A percentile compares a stretch with the other conserved stretches of the same genome.
Evolutionary conservation across 2,329 filamentous ascomycete species (phyloP).

Genomic region (Stachybotrys echinatus): DNA sequence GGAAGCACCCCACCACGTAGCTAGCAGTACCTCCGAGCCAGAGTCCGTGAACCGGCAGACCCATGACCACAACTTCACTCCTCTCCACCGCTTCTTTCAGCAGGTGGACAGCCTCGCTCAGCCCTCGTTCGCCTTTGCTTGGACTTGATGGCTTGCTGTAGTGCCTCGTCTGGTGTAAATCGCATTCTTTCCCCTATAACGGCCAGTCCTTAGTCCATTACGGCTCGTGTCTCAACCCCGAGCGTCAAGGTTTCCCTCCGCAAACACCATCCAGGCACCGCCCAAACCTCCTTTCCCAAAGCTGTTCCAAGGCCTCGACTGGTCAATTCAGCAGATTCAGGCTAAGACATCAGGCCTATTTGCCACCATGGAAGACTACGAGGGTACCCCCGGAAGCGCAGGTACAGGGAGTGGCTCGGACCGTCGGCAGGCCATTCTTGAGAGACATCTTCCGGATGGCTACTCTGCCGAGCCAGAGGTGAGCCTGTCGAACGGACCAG

Average conservation of each 20-base stretch:
- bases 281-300: too few relatives aligned
- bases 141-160: neutral
- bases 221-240: too few relatives aligned
- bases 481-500: conserved; percentile 17
- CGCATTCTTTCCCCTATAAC: too few relatives aligned
- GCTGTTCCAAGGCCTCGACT: too few relatives aligned
- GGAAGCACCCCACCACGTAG: neutral
- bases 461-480: conserved; percentile 33
- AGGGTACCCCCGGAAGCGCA: conserved; percentile 17
- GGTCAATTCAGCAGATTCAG: neutral
- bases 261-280: too few relatives aligned
- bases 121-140: neutral
- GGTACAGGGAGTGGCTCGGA: conserved; percentile 19
- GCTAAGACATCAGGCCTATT: neutral
- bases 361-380: conserved; percentile 20
- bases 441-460: conserved; percentile 31
- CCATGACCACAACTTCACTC: neutral
- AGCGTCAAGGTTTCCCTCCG: too few relatives aligned
- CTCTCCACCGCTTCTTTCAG: neutral
- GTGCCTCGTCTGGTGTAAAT: neutral
- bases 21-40: too few relatives aligned
- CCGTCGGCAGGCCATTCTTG: conserved; percentile 27
- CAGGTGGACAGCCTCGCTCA: too few relatives aligned
- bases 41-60: neutral
- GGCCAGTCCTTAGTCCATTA: too few relatives aligned